Conservation (phyloP, 1,139 yeast genomes). For the Candida sanyaensis region DNA sequence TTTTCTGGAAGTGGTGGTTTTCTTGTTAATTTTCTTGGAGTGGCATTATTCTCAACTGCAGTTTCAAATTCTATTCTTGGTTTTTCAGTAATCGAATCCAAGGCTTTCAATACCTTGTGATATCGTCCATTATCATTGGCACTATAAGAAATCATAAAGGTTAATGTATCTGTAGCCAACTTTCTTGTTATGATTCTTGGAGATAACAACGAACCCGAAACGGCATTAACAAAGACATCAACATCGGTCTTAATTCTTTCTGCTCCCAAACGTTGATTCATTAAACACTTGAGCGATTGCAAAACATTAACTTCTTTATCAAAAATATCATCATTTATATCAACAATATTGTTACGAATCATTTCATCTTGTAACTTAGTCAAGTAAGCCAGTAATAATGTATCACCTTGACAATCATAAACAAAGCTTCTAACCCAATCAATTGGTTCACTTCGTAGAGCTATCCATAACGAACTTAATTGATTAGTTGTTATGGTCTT, state of each 20-base stretch:
- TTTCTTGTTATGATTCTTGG: constrained; percentile 73
- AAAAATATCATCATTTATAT: constrained; percentile 45
- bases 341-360: constrained; percentile 32
- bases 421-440: constrained; percentile 83
- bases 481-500: constrained; percentile 70
- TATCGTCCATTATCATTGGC: constrained; percentile 48
- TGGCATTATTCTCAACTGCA: constrained; percentile 17
- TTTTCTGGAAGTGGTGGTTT: constrained; percentile 40
- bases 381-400: constrained; percentile 59
- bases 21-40: constrained; percentile 29
- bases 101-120: constrained; percentile 61
- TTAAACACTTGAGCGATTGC: constrained; percentile 48
- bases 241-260: constrained; percentile 46
- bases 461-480: constrained; percentile 84
- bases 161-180: constrained; percentile 74
- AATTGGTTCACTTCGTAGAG: constrained; percentile 87
- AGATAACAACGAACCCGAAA: constrained; percentile 49
- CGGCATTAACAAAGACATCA: constrained; percentile 41
- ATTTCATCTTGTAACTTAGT: constrained; percentile 42
- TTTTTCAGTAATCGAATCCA: constrained; percentile 61
- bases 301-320: constrained; percentile 51
- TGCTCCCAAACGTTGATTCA: constrained; percentile 49
- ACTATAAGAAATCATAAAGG: constrained; percentile 49
- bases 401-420: constrained; percentile 84
- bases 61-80: constrained; percentile 53